Percentiles rank a stretch among this genome's conserved stretches.
phyloP scores from a whole-genome alignment of 805 yeast species.

The Ogataea nakhonphanomensis region DNA sequence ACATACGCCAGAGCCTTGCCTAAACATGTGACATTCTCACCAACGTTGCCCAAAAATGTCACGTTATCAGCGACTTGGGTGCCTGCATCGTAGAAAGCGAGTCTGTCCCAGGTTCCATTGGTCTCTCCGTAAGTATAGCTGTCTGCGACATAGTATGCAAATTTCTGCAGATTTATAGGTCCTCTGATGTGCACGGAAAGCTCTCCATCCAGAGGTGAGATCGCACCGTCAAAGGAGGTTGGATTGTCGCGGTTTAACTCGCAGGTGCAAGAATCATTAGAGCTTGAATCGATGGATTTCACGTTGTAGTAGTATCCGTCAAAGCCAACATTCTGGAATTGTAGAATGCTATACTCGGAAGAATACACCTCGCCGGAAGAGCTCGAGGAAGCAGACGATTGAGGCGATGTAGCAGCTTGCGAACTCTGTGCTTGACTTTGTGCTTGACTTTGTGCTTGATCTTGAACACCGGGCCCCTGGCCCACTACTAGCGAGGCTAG shows the following conservation, averaged over 20 bases:
- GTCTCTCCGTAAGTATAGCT: conserved; percentile 37
- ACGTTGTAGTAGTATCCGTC: conserved; percentile 52
- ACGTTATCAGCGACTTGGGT: conserved; percentile 54
- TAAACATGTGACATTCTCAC: conserved; percentile 56
- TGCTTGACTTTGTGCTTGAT: not conserved
- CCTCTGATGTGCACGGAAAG: conserved; percentile 79
- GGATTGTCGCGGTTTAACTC: conserved; percentile 34
- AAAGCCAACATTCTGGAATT: conserved; percentile 54
- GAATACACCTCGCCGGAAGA: conserved; percentile 17
- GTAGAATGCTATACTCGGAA: conserved; percentile 38
- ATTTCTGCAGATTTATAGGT: conserved; percentile 57
- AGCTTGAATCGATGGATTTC: conserved; percentile 37
- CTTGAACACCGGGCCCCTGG: not conserved
- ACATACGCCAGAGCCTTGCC: conserved; percentile 69
- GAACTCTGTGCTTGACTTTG: not conserved
- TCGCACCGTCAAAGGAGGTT: conserved; percentile 47
- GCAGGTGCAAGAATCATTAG: conserved; percentile 46
- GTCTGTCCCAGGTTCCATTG: conserved; percentile 53
- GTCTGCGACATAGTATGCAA: conserved; percentile 56
- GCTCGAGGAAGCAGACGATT: conserved; percentile 12
- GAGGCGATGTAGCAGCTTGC: not conserved
- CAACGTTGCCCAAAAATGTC: conserved; percentile 65
- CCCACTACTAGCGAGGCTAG: not conserved
- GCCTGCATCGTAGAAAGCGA: conserved; percentile 54
- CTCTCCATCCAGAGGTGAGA: conserved; percentile 66